Conservation (phyloP, 1,284 basidiomycete genomes). For the Apiotrichum gracile region DNA sequence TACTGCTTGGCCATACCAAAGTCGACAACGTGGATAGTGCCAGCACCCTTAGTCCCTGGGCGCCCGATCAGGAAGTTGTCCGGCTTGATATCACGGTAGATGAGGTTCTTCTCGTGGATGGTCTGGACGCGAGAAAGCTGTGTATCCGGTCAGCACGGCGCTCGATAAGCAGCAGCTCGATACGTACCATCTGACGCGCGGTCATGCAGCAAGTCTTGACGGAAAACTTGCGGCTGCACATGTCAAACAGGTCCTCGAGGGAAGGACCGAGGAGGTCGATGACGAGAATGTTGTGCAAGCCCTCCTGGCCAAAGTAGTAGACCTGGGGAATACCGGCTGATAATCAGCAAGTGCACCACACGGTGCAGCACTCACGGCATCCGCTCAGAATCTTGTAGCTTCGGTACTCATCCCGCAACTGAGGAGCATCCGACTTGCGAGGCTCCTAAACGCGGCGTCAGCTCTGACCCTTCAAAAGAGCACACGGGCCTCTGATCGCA, state of each 20-base stretch:
- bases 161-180: slow-evolving; percentile 59
- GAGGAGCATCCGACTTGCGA: slow-evolving; percentile 91
- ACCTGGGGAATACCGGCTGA: slow-evolving; percentile 87
- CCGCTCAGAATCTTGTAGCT: slow-evolving; percentile 92
- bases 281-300: slow-evolving; percentile 93
- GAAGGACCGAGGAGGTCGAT: slow-evolving; percentile 91
- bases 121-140: slow-evolving; percentile 85
- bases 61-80: slow-evolving; percentile 95
- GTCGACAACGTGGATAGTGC: slow-evolving; percentile 97
- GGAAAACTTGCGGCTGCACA: slow-evolving; percentile 97
- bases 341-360: slow-evolving; percentile 4
- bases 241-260: slow-evolving; percentile 98
- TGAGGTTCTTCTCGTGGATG: slow-evolving; percentile 94
- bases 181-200: slow-evolving; percentile 91
- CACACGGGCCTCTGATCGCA: not conserved
- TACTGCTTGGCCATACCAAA: slow-evolving; percentile 99
- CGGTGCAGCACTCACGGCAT: slow-evolving; percentile 63
- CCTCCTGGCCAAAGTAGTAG: slow-evolving; percentile 96
- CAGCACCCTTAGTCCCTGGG: slow-evolving; percentile 77
- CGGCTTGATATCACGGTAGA: slow-evolving; percentile 96
- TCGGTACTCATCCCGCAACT: slow-evolving; percentile 91
- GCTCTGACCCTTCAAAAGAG: slow-evolving; percentile 6
- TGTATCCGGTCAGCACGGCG: slow-evolving; percentile 51
- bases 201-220: slow-evolving; percentile 98
- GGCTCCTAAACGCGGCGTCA: slow-evolving; percentile 61